Percentiles rank a stretch among this genome's conserved stretches.
phyloP scores from a whole-genome alignment of 2,329 filamentous ascomycete species.

The Colletotrichum cereale region DNA sequence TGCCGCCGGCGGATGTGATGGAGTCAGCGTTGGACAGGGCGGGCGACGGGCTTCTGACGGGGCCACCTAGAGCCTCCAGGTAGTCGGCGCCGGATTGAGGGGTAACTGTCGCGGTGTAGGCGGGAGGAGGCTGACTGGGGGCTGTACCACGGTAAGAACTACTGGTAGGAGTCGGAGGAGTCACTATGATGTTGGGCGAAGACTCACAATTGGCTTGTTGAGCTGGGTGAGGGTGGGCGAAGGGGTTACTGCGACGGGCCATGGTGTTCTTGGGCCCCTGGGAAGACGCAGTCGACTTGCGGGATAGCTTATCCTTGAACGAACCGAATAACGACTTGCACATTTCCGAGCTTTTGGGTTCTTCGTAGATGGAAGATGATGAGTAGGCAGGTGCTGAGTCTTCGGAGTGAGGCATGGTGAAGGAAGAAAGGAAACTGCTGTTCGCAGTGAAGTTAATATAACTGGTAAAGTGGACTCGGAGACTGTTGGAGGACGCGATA shows the following conservation, averaged over 20 bases:
- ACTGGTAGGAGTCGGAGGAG: neutral
- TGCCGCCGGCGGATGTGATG: conserved; percentile 38
- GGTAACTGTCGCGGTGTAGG: conserved; percentile 46
- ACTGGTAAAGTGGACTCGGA: neutral
- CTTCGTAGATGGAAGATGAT: neutral
- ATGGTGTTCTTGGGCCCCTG: conserved; percentile 29
- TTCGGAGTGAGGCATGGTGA: conserved; percentile 32
- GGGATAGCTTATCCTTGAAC: conserved; percentile 52
- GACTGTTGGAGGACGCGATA: neutral
- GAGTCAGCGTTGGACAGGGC: conserved; percentile 41
- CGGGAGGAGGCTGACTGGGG: conserved; percentile 50
- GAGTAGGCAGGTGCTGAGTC: neutral
- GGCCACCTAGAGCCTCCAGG: conserved; percentile 19
- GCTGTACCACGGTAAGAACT: conserved; percentile 37
- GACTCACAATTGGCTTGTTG: conserved; percentile 41
- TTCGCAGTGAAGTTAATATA: conserved; percentile 20
- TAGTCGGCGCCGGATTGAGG: conserved; percentile 23
- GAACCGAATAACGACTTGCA: conserved; percentile 48
- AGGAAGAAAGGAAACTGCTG: neutral
- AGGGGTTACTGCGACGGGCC: conserved; percentile 38
- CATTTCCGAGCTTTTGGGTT: neutral
- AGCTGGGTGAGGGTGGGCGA: conserved; percentile 32
- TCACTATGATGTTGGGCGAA: neutral
- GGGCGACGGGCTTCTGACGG: conserved; percentile 38
- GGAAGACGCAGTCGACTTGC: conserved; percentile 42